Base-by-base conservation (phyloP, 768 basidiomycete species). In the Lentinus tigrinus region DNA sequence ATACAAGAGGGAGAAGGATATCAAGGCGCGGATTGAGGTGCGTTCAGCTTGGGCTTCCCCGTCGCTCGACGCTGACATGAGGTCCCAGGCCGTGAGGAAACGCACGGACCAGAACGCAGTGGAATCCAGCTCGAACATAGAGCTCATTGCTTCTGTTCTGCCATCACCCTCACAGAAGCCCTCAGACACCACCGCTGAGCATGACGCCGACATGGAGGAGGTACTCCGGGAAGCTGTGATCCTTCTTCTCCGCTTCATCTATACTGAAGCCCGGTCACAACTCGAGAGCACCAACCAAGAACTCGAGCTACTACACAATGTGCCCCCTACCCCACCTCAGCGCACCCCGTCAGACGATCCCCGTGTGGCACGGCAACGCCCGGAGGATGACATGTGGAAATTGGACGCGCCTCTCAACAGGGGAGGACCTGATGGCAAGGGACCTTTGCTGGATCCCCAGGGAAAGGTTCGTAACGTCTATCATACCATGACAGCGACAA, bases 1-100 rank as follows among this genome's bases (percentile, higher is more conserved):
- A 69, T 98, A 85, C 72, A 86, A 88, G 72, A 82, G 84, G 56
- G 94, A 96, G 73, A 95, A 91, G 71, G 88, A 90, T 36, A 73
- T 98, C 27, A 82, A 85, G 53, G 72, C 73, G 19, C 81, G 81
- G 56, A 83, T 98, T 26, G 82, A 93, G 73, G 93, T 91, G 53
- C 47, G 74, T 68, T 13, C 24, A 26, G 1, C 23, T n/a, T 37
- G 26, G 37, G 10, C 24, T 1, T 10, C 37, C 26, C n/a, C 31
- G 10, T 28, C n/a, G 14, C 36, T 47, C 34, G 21, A 8, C 46
- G 40, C 28, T 49, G 17, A 31, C 39, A 48, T 27, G 13, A 31
- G 5, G 1, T 7, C 11, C n/a, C 60, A 87, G 85, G 73, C 75
- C 42, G 67, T 89, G 21, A 81, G 80, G 49, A 84, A 81, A 72